Conservation (phyloP, 2,329 filamentous ascomycete species). For the Diaporthe batatas region DNA sequence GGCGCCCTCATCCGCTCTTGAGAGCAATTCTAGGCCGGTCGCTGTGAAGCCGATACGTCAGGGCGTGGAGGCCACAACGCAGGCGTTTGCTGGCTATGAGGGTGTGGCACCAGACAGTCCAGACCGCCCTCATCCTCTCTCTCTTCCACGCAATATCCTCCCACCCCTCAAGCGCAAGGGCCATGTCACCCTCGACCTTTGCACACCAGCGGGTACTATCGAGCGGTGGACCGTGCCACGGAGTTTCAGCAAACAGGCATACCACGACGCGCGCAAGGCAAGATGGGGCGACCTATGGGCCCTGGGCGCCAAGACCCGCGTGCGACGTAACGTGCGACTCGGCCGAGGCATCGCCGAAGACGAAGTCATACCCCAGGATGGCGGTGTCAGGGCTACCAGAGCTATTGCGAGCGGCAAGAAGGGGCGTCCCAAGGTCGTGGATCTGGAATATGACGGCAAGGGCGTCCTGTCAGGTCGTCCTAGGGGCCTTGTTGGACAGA, state of each 20-base stretch:
- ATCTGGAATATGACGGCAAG: constrained; percentile 51
- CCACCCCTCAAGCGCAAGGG: constrained; percentile 88
- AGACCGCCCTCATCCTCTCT: constrained; percentile 67
- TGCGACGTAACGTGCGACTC: constrained; percentile 70
- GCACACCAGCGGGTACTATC: constrained; percentile 85
- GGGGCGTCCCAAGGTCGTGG: constrained; percentile 53
- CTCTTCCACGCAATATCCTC: constrained; percentile 82
- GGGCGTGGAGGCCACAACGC: constrained; percentile 69
- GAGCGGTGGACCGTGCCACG: constrained; percentile 95
- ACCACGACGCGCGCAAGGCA: constrained; percentile 91
- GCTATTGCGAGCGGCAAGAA: constrained; percentile 52
- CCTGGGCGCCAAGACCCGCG: constrained; percentile 89
- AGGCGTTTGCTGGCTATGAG: constrained; percentile 81
- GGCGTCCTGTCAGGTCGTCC: constrained; percentile 58
- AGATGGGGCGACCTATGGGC: constrained; percentile 97
- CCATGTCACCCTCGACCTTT: constrained; percentile 91
- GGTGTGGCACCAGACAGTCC: constrained; percentile 51
- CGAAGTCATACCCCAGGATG: constrained; percentile 54
- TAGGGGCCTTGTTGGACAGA: constrained; percentile 48
- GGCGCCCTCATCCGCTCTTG: constrained; percentile 56
- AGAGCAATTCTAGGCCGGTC: constrained; percentile 46
- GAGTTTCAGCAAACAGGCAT: constrained; percentile 84
- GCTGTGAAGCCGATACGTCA: constrained; percentile 53
- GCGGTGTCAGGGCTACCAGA: constrained; percentile 58
- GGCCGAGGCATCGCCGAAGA: constrained; percentile 59